Conservation (phyloP, 176 grass and related monocot species). For the Bothriochloa decipiens region DNA sequence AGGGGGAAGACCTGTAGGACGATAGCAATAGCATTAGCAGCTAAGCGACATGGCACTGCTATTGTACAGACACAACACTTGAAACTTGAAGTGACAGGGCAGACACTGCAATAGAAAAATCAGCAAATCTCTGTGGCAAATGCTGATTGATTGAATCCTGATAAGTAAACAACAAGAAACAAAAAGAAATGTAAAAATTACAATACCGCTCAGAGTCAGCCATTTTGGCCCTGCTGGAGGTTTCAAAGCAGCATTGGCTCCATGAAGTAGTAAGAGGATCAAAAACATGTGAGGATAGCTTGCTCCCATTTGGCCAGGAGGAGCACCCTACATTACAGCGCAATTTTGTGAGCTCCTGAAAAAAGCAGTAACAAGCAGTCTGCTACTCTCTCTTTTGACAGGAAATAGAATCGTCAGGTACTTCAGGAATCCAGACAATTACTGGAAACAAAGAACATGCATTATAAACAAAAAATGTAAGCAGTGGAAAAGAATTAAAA, state of each 20-base stretch:
- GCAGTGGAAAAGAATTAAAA: background rate
- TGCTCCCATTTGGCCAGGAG: slow-evolving; percentile 66
- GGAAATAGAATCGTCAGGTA: background rate
- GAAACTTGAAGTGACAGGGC: slow-evolving; percentile 9
- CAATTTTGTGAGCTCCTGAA: slow-evolving; percentile 5
- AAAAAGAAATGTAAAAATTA: background rate
- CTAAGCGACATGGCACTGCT: slow-evolving; percentile 14
- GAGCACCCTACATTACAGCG: slow-evolving; percentile 50
- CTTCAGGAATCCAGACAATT: slow-evolving; percentile 8
- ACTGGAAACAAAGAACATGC: slow-evolving; percentile 9
- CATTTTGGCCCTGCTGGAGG: slow-evolving; percentile 55
- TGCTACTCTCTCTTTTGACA: background rate
- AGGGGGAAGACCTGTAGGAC: slow-evolving; percentile 58
- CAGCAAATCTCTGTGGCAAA: slow-evolving; percentile 2
- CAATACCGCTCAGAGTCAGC: slow-evolving; percentile 68
- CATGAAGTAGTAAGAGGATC: slow-evolving; percentile 57
- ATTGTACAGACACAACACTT: slow-evolving; percentile 7
- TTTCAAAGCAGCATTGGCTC: slow-evolving; percentile 49
- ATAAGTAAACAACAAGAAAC: slow-evolving; percentile 14
- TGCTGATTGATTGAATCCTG: slow-evolving; percentile 19
- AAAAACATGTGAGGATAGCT: slow-evolving; percentile 63
- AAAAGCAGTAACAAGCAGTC: background rate
- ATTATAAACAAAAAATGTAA: slow-evolving; percentile 13
- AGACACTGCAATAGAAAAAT: slow-evolving; percentile 7
- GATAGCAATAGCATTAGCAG: slow-evolving; percentile 24